Evolutionary conservation across 345 rosid species (phyloP), one percentile per base, ranked within the genome.

Genomic region (Populus euphratica): DNA sequence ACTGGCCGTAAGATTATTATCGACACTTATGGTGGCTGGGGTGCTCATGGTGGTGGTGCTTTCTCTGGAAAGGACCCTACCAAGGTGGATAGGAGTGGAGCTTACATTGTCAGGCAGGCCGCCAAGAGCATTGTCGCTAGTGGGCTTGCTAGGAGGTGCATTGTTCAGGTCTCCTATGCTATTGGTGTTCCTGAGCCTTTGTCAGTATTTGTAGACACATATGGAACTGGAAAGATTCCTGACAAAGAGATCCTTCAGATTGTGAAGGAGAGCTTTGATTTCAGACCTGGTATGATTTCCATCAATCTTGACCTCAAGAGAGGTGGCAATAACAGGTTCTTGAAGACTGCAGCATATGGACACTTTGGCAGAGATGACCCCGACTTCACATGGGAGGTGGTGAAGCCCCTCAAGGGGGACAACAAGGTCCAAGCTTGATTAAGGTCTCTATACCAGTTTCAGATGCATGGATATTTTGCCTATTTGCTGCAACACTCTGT

Each of bases 281-380:
- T 93, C 83, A 90, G 96, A 88, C 97, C 97, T 41, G 94, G 96
- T 17, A 91, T 91, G 97, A 93, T 93, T 74, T 83, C 92, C 61
- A 91, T 86, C 76, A 86, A 91, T 80, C 87, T 93, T 64, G 96
- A 93, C 76, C 91, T 93, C 75, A 90, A 89, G 82, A 88, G 94
- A 76, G 97, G 95, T 70, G 93, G 97, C 74, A 93, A 88, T 52
- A 76, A 85, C 49, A 87, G 97, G 84, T 91, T 91, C 82, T 82
- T 92, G 87, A 92, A 91, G 87, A 92, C 97, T 2, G 97, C 94
- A 20, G 94, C 94, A 0, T 91, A 92, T 21, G 94, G 97, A 16
- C 93, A 91, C 86, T 91, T 92, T 7, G 95, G 97, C 44, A 83
- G 92, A 86, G 95, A 92, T 29, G 95, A 90, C 84, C 72, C 90